phyloP scores from a whole-genome alignment of 140 eudicot genomes.

The Flaveria floridana region DNA sequence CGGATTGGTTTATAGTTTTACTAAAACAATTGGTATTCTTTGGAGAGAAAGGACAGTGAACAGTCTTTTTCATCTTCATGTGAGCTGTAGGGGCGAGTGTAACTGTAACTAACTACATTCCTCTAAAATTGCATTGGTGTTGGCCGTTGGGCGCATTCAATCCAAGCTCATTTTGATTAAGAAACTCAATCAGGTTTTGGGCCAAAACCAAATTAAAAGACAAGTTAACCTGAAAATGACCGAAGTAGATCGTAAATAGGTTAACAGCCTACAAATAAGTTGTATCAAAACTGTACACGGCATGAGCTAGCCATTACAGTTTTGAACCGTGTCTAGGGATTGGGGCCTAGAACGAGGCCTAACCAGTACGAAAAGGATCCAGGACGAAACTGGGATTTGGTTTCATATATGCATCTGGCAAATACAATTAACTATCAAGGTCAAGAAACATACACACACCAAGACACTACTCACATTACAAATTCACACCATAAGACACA shows the following conservation, averaged over 20 bases:
- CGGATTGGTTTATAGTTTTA: conserved; percentile 25
- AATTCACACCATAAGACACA: conserved; percentile 23
- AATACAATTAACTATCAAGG: background rate
- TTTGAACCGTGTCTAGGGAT: too few species aligned
- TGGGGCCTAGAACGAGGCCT: background rate
- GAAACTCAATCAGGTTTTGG: background rate
- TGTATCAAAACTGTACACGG: too few species aligned
- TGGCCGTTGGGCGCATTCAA: background rate
- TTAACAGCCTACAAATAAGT: background rate
- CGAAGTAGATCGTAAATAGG: too few species aligned
- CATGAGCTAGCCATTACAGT: too few species aligned
- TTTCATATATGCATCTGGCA: conserved; percentile 15
- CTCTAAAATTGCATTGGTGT: too few species aligned
- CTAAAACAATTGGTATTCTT: background rate
- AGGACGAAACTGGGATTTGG: background rate
- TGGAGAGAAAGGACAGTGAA: background rate
- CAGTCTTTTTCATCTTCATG: background rate
- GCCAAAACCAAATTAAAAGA: background rate
- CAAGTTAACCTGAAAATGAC: too few species aligned
- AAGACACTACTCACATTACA: conserved; percentile 8
- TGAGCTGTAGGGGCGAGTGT: background rate
- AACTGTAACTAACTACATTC: background rate
- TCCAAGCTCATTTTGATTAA: background rate
- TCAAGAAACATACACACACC: conserved; percentile 8
- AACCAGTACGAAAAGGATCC: background rate